These are phyloP conservation scores for Begonia loranthoides DNA, from an alignment of 306 rosid genomes.

Conservation along the genomic window DNA sequence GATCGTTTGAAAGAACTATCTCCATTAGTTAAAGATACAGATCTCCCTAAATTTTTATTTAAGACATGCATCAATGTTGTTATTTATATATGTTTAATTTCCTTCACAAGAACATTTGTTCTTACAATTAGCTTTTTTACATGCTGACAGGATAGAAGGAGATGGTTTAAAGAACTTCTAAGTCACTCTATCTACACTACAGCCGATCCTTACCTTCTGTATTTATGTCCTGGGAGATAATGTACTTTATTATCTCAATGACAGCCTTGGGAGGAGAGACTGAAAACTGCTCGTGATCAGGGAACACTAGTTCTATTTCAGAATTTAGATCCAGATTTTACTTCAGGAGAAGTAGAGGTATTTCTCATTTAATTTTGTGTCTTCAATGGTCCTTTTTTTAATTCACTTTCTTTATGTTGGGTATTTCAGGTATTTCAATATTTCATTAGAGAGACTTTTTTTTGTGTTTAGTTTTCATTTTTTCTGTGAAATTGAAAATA, in stretches of 20 bases:
- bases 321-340: constrained; percentile 68
- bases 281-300: constrained; percentile 47
- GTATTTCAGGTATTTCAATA: not conserved
- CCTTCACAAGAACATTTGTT: constrained; percentile 2
- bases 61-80: constrained; percentile 1
- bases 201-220: not conserved
- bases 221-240: too few species aligned
- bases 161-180: constrained; percentile 68
- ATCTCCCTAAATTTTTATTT: too few species aligned
- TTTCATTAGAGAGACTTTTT: not conserved
- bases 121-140: constrained; percentile 24
- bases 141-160: constrained; percentile 64
- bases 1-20: too few species aligned
- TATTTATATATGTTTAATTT: constrained; percentile 2
- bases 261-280: constrained; percentile 79
- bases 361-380: constrained; percentile 6
- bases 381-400: not conserved
- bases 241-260: constrained; percentile 11
- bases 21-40: too few species aligned
- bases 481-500: too few species aligned
- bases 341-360: constrained; percentile 79
- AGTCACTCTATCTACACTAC: constrained; percentile 26
- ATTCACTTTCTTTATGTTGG: not conserved
- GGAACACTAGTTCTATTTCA: constrained; percentile 61
- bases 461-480: too few species aligned